phyloP scores from a whole-genome alignment of 2,329 filamentous ascomycete species.

The Aspergillus chevalieri region DNA sequence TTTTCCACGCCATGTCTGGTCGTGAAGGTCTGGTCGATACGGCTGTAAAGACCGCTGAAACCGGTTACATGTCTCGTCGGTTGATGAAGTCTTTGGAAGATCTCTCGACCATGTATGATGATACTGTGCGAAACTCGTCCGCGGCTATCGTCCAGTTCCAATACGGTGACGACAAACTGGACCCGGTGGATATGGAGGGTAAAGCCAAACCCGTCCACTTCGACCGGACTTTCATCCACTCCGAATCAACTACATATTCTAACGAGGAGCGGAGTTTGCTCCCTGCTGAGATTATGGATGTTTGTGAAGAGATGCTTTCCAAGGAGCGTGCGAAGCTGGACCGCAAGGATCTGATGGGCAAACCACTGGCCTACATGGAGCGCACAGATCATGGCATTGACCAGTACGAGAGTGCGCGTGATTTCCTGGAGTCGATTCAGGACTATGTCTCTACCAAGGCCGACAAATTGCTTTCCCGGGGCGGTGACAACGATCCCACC shows the following conservation, averaged over 20 bases:
- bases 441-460: constrained; percentile 63
- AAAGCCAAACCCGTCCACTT: constrained; percentile 89
- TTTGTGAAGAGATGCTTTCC: constrained; percentile 63
- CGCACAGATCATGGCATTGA: constrained; percentile 62
- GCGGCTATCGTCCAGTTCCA: constrained; percentile 92
- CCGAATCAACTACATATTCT: constrained; percentile 68
- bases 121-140: constrained; percentile 86
- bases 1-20: constrained; percentile 97
- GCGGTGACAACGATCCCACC: constrained; percentile 24
- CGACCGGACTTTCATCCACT: constrained; percentile 80
- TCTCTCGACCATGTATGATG: constrained; percentile 85
- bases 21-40: constrained; percentile 98
- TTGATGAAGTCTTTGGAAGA: constrained; percentile 98
- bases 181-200: constrained; percentile 97
- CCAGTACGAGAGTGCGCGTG: constrained; percentile 73
- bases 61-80: constrained; percentile 96
- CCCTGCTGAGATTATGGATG: constrained; percentile 64
- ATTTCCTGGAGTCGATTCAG: constrained; percentile 73
- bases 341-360: constrained; percentile 56
- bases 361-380: constrained; percentile 64
- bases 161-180: constrained; percentile 90
- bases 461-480: constrained; percentile 48
- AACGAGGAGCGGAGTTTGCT: constrained; percentile 68
- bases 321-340: constrained; percentile 61
- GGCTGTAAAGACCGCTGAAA: constrained; percentile 97